Evolutionary conservation across 2,329 filamentous ascomycete species (phyloP), one percentile per base, ranked within the genome.

Genomic region (Epichloe scottii): DNA sequence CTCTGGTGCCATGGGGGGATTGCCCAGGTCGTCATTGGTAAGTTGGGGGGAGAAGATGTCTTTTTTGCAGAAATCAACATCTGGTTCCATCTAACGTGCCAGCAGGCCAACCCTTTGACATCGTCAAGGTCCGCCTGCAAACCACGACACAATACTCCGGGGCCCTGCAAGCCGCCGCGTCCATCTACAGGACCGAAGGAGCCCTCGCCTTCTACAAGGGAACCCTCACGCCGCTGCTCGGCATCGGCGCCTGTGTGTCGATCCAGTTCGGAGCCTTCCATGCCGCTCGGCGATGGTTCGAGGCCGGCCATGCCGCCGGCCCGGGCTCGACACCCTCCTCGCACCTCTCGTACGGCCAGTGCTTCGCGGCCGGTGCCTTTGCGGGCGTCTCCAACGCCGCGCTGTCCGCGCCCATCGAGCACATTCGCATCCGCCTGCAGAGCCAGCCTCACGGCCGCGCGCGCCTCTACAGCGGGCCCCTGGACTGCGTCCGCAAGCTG

Each of bases 261-360:
- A 85, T 98, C 61, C 93, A 98, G 74, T 98, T 98, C 68, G 93
- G 90, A 56, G 93, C 87, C 61, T 98, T 97, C 77, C 89, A 96
- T 75, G 84, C 86, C 63, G 90, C 91, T 8, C 87, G 88, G 54
- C 87, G 93, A 53, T 84, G 79, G 62, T 82, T 98, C 65, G 91
- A 97, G 72, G 73, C 79, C 43, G 76, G 78, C 57, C 95, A 95
- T 69, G 66, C 78, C 81, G 66, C 71, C 76, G 75, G 44, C 75
- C 45, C 74, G 84, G 55, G 60, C 55, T 65, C 65, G 59, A 15
- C 41, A 1, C n/a, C 12, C 3, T 0, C 21, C 15, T 33, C 66
- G 46, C 72, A 75, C 23, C 79, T 97, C 33, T 79, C 79, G 21
- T 95, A 95, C 70, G 67, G 71, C 1, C 89, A 98, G 70, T 97